phyloP scores from a whole-genome alignment of 1,139 yeast species.

The Blastobotrys niveus region DNA sequence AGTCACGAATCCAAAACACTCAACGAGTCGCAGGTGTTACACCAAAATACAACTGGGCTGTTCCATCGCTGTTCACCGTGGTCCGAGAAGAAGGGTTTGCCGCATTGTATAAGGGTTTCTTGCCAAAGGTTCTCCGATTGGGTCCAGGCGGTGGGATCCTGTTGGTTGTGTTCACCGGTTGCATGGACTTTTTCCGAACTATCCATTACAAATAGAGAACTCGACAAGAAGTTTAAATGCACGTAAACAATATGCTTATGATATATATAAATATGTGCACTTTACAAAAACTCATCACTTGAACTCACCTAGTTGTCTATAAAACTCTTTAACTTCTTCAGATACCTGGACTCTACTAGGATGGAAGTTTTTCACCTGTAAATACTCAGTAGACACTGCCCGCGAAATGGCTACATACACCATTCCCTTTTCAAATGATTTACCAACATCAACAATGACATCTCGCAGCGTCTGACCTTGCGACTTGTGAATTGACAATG shows the following conservation, averaged over 20 bases:
- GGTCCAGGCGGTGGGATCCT: conserved; percentile 99
- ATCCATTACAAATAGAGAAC: conserved; percentile 41
- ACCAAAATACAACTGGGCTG: conserved; percentile 86
- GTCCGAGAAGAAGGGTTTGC: conserved; percentile 80
- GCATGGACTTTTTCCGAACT: conserved; percentile 89
- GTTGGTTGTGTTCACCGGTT: conserved; percentile 87
- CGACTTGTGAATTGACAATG: conserved; percentile 82
- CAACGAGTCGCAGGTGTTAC: conserved; percentile 55
- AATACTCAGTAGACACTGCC: conserved; percentile 66
- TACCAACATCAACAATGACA: conserved; percentile 70
- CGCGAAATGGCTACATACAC: conserved; percentile 88
- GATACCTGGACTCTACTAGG: conserved; percentile 56
- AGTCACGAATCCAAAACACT: conserved; percentile 92
- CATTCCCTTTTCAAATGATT: conserved; percentile 72
- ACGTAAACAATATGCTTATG: background rate
- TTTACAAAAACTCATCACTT: background rate
- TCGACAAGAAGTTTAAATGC: too few species aligned
- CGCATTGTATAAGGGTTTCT: conserved; percentile 80
- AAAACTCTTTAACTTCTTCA: conserved; percentile 62
- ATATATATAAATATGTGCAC: background rate
- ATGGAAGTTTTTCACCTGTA: conserved; percentile 48
- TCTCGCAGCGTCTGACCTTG: conserved; percentile 86
- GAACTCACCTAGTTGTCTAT: conserved; percentile 28
- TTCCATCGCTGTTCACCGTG: conserved; percentile 71
- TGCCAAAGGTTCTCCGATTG: conserved; percentile 93